Evolutionary conservation across 768 basidiomycete genomes (phyloP), one percentile per base, ranked within the genome.

Genomic region (Lentinula boryana): DNA sequence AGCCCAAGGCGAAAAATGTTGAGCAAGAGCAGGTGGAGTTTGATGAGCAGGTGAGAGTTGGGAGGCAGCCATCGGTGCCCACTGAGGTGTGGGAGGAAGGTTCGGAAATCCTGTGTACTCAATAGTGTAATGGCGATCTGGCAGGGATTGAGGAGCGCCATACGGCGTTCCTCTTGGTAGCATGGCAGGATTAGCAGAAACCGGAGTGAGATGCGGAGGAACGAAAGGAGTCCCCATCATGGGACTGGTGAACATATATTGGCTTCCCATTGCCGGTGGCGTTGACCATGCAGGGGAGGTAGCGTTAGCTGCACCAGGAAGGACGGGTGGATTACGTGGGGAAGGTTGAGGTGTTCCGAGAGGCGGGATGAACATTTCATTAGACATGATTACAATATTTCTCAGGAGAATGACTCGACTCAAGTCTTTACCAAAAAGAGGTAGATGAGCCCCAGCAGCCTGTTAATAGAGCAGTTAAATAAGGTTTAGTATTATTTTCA

Each of bases 301-400:
- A 21, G 23, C 49, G 35, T 10, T 27, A 41, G 33, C 5, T 12
- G 21, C 27, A 52, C 8, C 40, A 18, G 49, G 50, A 50, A 51
- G 48, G 46, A 52, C 50, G 9, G 48, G 49, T 9, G 35, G 58
- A 60, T 60, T 50, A 52, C 49, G 49, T 52, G 49, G 58, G 15
- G 58, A 60, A 23, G 43, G 56, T 50, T 58, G 50, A 5, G 58
- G 58, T 18, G 58, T 60, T 52, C 50, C 49, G 7, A 60, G 50
- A 51, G 58, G 58, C 18, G 58, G 58, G n/a, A 60, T 60, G 31
- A 60, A 60, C 58, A 60, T 38, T 10, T 60, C 50, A 40, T 23
- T 52, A 15, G 56, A 41, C 58, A 60, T 60, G 16, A 48, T 58
- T 58, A 56, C 44, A n/a, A 15, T 36, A 3, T 18, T 56, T 56